These are phyloP conservation scores for Diaporthe sp. DNA, from an alignment of 2,329 filamentous ascomycete species.

Conservation along the genomic window DNA sequence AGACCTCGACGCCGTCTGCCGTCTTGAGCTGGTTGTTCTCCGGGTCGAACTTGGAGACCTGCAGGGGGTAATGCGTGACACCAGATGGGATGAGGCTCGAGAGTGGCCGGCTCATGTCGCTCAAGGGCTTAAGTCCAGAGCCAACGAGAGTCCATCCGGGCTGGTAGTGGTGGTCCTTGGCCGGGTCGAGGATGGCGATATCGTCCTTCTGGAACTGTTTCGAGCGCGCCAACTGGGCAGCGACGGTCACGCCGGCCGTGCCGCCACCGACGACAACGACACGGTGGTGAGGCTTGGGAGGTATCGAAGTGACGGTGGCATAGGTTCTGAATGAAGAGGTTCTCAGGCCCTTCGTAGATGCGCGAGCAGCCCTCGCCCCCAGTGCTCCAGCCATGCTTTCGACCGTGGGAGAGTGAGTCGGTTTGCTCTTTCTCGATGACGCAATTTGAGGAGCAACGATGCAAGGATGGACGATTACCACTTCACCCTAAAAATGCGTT, in stretches of 20 bases:
- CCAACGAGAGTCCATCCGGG: slow-evolving; percentile 57
- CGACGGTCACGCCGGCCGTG: slow-evolving; percentile 44
- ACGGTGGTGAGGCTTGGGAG: slow-evolving; percentile 43
- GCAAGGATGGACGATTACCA: fast-evolving
- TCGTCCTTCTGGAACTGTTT: slow-evolving; percentile 50
- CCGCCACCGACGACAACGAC: slow-evolving; percentile 46
- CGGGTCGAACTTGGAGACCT: slow-evolving; percentile 52
- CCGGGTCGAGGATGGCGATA: slow-evolving; percentile 54
- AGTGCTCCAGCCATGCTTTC: slow-evolving; percentile 32
- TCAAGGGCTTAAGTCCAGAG: slow-evolving; percentile 50
- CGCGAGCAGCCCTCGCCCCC: slow-evolving; percentile 35
- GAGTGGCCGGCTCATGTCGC: slow-evolving; percentile 48
- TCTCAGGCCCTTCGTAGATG: slow-evolving; percentile 23
- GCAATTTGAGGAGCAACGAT: not conserved
- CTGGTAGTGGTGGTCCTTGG: slow-evolving; percentile 52
- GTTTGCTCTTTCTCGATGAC: not conserved
- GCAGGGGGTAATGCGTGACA: slow-evolving; percentile 53
- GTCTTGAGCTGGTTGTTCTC: slow-evolving; percentile 54
- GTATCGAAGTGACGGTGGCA: slow-evolving; percentile 41
- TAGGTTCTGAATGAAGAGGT: slow-evolving; percentile 35
- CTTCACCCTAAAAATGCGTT: not conserved
- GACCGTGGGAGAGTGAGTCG: not conserved
- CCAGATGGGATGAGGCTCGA: slow-evolving; percentile 50
- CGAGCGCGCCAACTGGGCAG: slow-evolving; percentile 43
- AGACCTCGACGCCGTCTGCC: slow-evolving; percentile 52